These are phyloP conservation scores for Leccinum pellstonianum DNA, from an alignment of 768 basidiomycete genomes.

Conservation along the genomic window DNA sequence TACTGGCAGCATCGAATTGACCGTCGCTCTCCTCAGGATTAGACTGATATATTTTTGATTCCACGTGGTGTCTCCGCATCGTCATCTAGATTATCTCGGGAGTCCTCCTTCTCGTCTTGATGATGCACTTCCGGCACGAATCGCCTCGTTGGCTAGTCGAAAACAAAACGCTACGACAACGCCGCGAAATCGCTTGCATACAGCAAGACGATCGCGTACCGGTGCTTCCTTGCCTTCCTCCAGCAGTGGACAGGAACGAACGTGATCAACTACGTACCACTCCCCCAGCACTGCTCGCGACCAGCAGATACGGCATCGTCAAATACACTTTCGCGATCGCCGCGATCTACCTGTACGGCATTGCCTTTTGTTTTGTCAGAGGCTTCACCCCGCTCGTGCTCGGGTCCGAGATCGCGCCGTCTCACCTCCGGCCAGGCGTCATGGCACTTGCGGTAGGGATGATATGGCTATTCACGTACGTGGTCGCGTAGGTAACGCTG, in stretches of 20 bases:
- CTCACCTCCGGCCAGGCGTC: constrained; percentile 33
- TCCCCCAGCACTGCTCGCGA: constrained; percentile 35
- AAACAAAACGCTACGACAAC: too few species aligned
- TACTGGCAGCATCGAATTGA: constrained; percentile 34
- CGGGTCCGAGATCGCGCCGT: constrained; percentile 36
- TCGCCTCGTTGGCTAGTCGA: too few species aligned
- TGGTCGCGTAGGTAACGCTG: constrained; percentile 38
- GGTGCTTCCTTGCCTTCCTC: constrained; percentile 33
- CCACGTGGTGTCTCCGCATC: constrained; percentile 4
- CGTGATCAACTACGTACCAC: constrained; percentile 38
- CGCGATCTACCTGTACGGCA: constrained; percentile 37
- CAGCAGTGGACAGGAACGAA: constrained; percentile 42
- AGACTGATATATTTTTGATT: neutral
- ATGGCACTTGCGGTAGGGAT: constrained; percentile 32
- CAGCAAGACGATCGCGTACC: constrained; percentile 17
- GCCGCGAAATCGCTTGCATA: too few species aligned
- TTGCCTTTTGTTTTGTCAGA: constrained; percentile 31
- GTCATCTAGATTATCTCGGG: too few species aligned
- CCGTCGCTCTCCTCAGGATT: constrained; percentile 15
- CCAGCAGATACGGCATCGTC: constrained; percentile 42
- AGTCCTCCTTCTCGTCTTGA: too few species aligned
- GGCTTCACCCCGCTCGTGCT: constrained; percentile 34
- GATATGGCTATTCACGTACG: constrained; percentile 38
- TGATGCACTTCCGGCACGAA: constrained; percentile 22
- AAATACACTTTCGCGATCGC: constrained; percentile 35